phyloP scores from a whole-genome alignment of 805 yeast genomes.

The Sugiyamaella qingdaonensis region DNA sequence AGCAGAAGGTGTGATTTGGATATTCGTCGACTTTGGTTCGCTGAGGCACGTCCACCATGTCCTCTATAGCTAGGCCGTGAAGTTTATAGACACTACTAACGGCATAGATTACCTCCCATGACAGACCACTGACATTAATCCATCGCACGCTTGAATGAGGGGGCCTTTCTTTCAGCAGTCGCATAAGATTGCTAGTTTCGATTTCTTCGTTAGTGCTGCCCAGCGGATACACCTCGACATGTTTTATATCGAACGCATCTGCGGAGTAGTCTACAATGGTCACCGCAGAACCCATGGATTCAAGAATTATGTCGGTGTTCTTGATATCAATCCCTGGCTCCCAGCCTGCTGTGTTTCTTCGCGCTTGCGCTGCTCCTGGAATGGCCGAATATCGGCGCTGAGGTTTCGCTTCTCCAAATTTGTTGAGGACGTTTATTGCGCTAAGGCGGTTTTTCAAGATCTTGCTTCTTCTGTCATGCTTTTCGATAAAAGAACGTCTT shows the following conservation, averaged over 20 bases:
- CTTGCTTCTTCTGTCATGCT: neutral
- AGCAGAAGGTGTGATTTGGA: constrained; percentile 48
- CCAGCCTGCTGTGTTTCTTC: constrained; percentile 39
- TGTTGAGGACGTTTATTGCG: neutral
- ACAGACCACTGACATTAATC: constrained; percentile 57
- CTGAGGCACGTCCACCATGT: constrained; percentile 60
- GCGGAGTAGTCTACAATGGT: constrained; percentile 51
- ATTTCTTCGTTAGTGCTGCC: constrained; percentile 17
- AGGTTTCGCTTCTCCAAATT: neutral
- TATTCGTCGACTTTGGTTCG: constrained; percentile 56
- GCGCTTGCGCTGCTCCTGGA: constrained; percentile 34
- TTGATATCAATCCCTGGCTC: constrained; percentile 57
- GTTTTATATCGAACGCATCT: constrained; percentile 42
- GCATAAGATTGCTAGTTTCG: constrained; percentile 29
- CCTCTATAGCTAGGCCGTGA: constrained; percentile 56
- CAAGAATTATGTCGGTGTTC: constrained; percentile 48
- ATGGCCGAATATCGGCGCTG: constrained; percentile 11
- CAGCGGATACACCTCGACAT: constrained; percentile 36
- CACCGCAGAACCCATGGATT: constrained; percentile 49
- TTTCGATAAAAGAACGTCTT: neutral
- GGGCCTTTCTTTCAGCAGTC: constrained; percentile 37
- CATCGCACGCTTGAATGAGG: constrained; percentile 50
- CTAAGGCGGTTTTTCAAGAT: neutral
- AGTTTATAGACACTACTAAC: constrained; percentile 43
- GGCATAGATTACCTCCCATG: constrained; percentile 54